Percentiles rank a stretch among this genome's conserved stretches.
These are phyloP conservation scores for Mercurialis annua DNA, from an alignment of 345 rosid genomes.

Conservation along the genomic window DNA sequence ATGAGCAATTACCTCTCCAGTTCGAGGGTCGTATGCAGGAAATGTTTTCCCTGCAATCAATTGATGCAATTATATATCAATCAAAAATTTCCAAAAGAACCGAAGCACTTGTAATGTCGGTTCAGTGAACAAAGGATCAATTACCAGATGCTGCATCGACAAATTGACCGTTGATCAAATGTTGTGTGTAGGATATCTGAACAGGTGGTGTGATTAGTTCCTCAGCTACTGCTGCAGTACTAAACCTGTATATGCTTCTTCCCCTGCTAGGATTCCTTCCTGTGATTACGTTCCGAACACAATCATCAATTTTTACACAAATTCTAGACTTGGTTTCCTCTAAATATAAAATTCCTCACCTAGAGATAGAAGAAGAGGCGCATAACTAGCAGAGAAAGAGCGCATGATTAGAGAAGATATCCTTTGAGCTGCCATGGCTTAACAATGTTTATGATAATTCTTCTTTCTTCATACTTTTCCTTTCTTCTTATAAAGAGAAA, in stretches of 20 bases:
- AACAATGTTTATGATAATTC: too few species aligned
- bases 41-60: conserved; percentile 63
- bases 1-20: conserved; percentile 74
- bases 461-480: too few species aligned
- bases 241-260: conserved; percentile 28
- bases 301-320: too few species aligned
- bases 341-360: too few species aligned
- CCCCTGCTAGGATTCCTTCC: conserved; percentile 37
- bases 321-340: too few species aligned
- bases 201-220: conserved; percentile 62
- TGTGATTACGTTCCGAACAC: conserved; percentile 26
- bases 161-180: conserved; percentile 65
- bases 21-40: conserved; percentile 76
- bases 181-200: conserved; percentile 51
- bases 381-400: too few species aligned
- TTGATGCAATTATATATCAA: background rate
- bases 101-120: too few species aligned
- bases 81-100: background rate
- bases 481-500: too few species aligned
- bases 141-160: conserved; percentile 83
- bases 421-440: conserved; percentile 58
- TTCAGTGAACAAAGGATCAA: background rate
- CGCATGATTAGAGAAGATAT: conserved; percentile 30
- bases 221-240: conserved; percentile 39
- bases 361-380: conserved; percentile 39